Conservation (phyloP, 768 basidiomycete species). For the Rhodocollybia butyracea region DNA sequence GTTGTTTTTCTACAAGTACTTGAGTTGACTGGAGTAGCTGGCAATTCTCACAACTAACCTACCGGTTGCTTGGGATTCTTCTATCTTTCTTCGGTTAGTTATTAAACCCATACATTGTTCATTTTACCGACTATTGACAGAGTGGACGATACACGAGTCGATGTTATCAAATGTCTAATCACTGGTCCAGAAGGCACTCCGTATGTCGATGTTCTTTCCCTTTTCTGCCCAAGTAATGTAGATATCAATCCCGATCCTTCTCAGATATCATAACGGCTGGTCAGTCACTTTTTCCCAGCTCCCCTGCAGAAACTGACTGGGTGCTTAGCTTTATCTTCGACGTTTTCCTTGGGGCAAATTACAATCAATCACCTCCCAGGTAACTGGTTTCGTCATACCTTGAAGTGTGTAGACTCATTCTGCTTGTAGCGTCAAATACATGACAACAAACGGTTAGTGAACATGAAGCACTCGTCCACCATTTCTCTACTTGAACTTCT, state of each 20-base stretch:
- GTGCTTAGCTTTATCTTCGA: slow-evolving; percentile 70
- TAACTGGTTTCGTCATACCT: background rate
- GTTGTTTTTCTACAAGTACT: background rate
- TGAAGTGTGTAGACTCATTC: background rate
- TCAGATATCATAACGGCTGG: slow-evolving; percentile 90
- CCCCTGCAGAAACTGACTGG: background rate
- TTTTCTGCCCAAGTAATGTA: slow-evolving; percentile 1
- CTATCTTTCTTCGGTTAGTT: slow-evolving; percentile 65
- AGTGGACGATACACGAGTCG: slow-evolving; percentile 89
- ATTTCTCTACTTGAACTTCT: slow-evolving; percentile 6
- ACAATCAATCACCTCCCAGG: slow-evolving; percentile 82
- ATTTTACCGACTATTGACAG: slow-evolving; percentile 17
- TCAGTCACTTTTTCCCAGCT: slow-evolving; percentile 28
- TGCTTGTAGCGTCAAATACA: slow-evolving; percentile 52
- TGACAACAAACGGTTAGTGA: slow-evolving; percentile 40
- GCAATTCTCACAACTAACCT: slow-evolving; percentile 92
- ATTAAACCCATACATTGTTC: background rate
- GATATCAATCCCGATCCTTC: slow-evolving; percentile 6
- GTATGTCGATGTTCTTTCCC: slow-evolving; percentile 39
- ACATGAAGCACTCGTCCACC: background rate
- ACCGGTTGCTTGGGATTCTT: slow-evolving; percentile 94
- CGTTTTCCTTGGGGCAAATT: slow-evolving; percentile 86
- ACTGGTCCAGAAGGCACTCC: slow-evolving; percentile 94
- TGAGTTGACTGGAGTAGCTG: slow-evolving; percentile 45
- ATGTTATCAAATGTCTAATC: slow-evolving; percentile 88